These are phyloP conservation scores for Daldinia concentrica DNA, from an alignment of 495 filamentous ascomycete genomes.

Conservation along the genomic window DNA sequence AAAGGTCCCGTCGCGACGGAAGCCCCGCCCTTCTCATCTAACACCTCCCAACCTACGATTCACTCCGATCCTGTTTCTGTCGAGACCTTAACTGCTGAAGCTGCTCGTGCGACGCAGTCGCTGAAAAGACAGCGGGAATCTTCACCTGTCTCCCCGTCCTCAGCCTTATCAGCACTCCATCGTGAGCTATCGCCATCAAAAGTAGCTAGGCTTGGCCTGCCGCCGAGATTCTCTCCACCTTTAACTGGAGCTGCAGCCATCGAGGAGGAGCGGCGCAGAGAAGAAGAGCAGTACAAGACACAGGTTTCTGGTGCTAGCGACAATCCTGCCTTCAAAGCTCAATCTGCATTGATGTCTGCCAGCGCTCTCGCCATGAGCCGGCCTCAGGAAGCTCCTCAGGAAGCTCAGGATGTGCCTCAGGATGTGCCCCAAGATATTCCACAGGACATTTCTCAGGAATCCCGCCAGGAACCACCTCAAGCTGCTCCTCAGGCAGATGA, in stretches of 20 bases:
- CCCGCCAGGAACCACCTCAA: slow-evolving; percentile 22
- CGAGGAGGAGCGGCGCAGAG: slow-evolving; percentile 62
- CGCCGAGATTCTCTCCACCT: slow-evolving; percentile 59
- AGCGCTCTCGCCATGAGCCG: slow-evolving; percentile 61
- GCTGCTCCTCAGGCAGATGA: slow-evolving; percentile 37
- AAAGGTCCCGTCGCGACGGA: slow-evolving; percentile 56
- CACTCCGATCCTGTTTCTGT: slow-evolving; percentile 43
- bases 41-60: slow-evolving; percentile 46
- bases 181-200: slow-evolving; percentile 61
- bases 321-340: slow-evolving; percentile 62
- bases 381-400: slow-evolving; percentile 52
- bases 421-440: slow-evolving; percentile 33
- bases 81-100: slow-evolving; percentile 48
- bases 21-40: slow-evolving; percentile 52
- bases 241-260: slow-evolving; percentile 66
- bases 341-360: slow-evolving; percentile 64
- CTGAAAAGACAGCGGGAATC: slow-evolving; percentile 61
- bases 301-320: slow-evolving; percentile 54
- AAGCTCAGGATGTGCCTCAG: slow-evolving; percentile 38
- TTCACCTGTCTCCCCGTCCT: slow-evolving; percentile 53
- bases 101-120: slow-evolving; percentile 48
- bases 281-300: slow-evolving; percentile 58
- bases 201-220: slow-evolving; percentile 57
- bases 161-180: slow-evolving; percentile 47
- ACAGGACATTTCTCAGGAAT: slow-evolving; percentile 35